Evolutionary conservation across 2,329 filamentous ascomycete genomes (phyloP).

Genomic region (Colletotrichum eremochloae): DNA sequence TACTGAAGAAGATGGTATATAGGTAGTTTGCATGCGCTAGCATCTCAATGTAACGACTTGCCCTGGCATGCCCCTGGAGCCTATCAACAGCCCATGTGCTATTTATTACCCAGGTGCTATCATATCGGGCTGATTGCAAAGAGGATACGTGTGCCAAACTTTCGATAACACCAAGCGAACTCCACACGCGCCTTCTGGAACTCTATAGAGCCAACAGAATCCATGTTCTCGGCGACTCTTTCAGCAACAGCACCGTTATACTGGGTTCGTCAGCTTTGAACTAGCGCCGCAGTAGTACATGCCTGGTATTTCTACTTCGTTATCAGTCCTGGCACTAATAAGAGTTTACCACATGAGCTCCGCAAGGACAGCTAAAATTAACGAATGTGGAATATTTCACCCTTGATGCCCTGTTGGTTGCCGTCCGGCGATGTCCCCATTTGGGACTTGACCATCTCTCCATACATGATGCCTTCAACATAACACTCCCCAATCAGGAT

Average conservation of each 20-base stretch:
- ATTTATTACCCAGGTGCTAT: not conserved
- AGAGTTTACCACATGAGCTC: not conserved
- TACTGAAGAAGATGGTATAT: not conserved
- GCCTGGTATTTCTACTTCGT: not conserved
- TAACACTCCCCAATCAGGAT: not conserved
- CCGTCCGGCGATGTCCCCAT: not conserved
- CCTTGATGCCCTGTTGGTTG: not conserved
- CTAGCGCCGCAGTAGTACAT: not conserved
- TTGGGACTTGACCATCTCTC: not conserved
- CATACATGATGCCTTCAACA: conserved; percentile 10
- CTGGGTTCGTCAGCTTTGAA: no score
- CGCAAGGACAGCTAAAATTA: not conserved
- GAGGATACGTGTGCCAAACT: no score
- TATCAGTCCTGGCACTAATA: not conserved
- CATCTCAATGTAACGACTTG: no score
- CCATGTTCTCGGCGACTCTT: no score
- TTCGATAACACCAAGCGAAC: no score
- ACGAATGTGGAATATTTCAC: not conserved
- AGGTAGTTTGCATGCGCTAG: not conserved
- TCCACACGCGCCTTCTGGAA: no score
- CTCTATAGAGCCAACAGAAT: no score
- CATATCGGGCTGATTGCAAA: no score
- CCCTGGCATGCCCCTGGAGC: not conserved
- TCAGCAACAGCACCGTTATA: no score
- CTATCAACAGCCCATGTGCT: not conserved